Evolutionary conservation across 306 rosid species (phyloP), one percentile per base, ranked within the genome.

Genomic region (Geum urbanum): DNA sequence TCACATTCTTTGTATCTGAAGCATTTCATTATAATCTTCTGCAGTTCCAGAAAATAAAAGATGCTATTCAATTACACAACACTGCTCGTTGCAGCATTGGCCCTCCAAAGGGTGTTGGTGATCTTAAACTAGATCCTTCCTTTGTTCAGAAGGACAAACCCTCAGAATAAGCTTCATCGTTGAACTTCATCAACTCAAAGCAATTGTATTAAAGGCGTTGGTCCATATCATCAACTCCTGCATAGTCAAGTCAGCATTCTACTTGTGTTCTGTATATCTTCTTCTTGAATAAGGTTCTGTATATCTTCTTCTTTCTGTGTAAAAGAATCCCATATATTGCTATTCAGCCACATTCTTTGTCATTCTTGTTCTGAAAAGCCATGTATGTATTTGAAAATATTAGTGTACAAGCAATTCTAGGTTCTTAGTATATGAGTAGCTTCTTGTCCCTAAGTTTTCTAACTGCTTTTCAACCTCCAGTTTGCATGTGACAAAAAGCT

Each of bases 1-100:
- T 70, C 53, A 9, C 74, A 24, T 44, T 45, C 9, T 5, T 32
- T 24, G 3, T 54, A 24, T 72, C 72, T 56, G 27, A 71, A 50
- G 24, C 58, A 75, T 69, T 49, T 50, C 47, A n/a, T 55, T 51
- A 16, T 56, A 24, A 61, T 8, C 53, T 1, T 66, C 2, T 76
- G 67, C 96, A 95, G 99, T 89, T 95, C 79, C 99, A 95, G 85
- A 95, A 87, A 78, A 81, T 95, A 80, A 95, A 91, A 86, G 99
- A 95, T 55, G 97, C 99, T 56, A 86, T 95, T 52, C 50, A 67
- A 83, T 83, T 67, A 55, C 99, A 95, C 82, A 95, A 83, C 86
- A 95, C 99, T 19, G 97, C 86, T 72, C 87, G 99, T 50, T 91
- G 97, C 95, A 95, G 97, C 86, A 95, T 95, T 52, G 99, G 99